Evolutionary conservation across 1,139 yeast species (phyloP), one percentile per base, ranked within the genome.

Genomic region (Suhomyces yuchorum): DNA sequence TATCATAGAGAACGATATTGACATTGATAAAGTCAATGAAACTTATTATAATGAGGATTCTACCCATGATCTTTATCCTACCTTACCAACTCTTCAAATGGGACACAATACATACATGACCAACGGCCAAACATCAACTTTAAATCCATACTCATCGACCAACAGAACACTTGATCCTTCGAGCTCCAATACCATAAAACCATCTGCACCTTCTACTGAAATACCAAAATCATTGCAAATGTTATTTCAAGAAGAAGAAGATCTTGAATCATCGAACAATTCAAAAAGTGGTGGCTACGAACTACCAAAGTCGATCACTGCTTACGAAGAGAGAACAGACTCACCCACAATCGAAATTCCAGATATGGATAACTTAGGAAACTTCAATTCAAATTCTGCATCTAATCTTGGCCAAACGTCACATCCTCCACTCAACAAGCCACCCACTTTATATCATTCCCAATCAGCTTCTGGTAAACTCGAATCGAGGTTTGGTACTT

Each of bases 181-280:
- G 6, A 8, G 15, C n/a, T 20, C 36, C 14, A 19, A 42, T 8
- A 42, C 46, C 4, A 19, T 32, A 2, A 43, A 37, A 14, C 22
- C 28, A 14, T 34, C 46, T 4, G 14, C 37, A 14, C 32, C 35
- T 15, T 36, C 50, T 11, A 67, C 71, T 43, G 84, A 76, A 45
- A 85, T 88, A 0, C 96, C 96, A 0, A 83, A 81, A 60, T 86
- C 95, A 3, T 68, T 90, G 37, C 70, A 85, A 49, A 84, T 84
- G 63, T 69, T 90, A 33, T 90, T 90, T 62, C 30, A 26, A 11
- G 91, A 86, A 54, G 77, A 71, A 42, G 52, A 54, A 7, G 50
- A 48, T 9, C 30, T 34, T 12, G 42, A 46, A 2, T 23, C 43
- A 4, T 26, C 44, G 4, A 20, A 20, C 7, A 18, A 37, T 3